These are phyloP conservation scores for Xylariaceae sp. DNA, from an alignment of 2,329 filamentous ascomycete species.

Conservation along the genomic window DNA sequence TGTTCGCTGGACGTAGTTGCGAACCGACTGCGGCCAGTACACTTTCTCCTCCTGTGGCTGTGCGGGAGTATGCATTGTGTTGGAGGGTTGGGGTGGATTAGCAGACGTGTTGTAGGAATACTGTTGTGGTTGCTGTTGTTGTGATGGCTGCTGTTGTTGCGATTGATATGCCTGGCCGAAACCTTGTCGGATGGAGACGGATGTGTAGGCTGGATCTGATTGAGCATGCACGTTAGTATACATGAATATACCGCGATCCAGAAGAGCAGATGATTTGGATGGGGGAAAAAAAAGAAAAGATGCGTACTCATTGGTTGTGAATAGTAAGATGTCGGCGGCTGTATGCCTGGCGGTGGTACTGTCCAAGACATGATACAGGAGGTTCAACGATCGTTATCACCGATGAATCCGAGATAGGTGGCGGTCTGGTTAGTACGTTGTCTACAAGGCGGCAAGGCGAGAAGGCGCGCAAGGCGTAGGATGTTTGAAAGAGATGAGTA, in stretches of 20 bases:
- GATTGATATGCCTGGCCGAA: slow-evolving; percentile 31
- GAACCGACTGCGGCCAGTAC: slow-evolving; percentile 77
- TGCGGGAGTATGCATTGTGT: slow-evolving; percentile 25
- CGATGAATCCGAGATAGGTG: neutral
- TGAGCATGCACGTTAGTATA: slow-evolving; percentile 27
- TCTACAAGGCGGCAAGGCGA: slow-evolving; percentile 1
- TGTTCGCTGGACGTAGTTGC: slow-evolving; percentile 81
- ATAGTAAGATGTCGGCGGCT: slow-evolving; percentile 26
- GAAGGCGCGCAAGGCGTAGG: slow-evolving; percentile 3
- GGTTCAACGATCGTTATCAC: slow-evolving; percentile 1
- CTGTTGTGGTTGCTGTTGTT: slow-evolving; percentile 25
- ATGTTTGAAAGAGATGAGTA: slow-evolving; percentile 4
- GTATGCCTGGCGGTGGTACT: slow-evolving; percentile 28
- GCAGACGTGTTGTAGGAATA: slow-evolving; percentile 30
- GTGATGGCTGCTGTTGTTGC: slow-evolving; percentile 25
- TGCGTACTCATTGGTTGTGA: slow-evolving; percentile 23
- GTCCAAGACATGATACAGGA: slow-evolving; percentile 28
- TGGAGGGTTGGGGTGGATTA: slow-evolving; percentile 31
- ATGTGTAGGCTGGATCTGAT: slow-evolving; percentile 39
- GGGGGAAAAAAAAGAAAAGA: neutral
- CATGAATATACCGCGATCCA: neutral
- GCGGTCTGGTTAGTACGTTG: slow-evolving; percentile 19
- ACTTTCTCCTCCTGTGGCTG: slow-evolving; percentile 49
- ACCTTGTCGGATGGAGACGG: slow-evolving; percentile 39
- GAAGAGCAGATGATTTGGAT: neutral